A percentile compares a stretch with the other conserved stretches of the same genome.
Evolutionary conservation across 495 filamentous ascomycete species (phyloP).

Genomic region (Aeminium ludgeri): DNA sequence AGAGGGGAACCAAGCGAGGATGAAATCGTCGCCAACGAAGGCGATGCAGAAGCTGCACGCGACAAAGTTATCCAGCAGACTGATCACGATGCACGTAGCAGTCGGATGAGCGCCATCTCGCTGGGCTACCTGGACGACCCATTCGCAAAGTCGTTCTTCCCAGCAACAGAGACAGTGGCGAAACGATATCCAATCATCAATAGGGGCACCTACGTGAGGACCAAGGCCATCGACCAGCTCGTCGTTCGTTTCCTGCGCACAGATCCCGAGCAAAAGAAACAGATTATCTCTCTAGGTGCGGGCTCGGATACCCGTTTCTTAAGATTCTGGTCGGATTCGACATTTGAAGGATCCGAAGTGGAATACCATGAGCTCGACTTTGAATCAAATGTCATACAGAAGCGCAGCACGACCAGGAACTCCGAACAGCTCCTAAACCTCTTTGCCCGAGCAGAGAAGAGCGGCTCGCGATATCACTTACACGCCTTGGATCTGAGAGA

Average conservation of each 20-base stretch:
- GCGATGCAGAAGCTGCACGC: constrained; percentile 13
- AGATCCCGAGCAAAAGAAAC: constrained; percentile 31
- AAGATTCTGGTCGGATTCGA: constrained; percentile 35
- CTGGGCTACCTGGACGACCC: constrained; percentile 76
- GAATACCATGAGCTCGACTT: constrained; percentile 93
- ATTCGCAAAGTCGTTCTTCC: constrained; percentile 51
- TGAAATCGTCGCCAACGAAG: neutral
- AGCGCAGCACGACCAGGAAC: constrained; percentile 1
- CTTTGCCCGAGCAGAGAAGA: constrained; percentile 8
- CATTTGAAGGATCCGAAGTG: constrained; percentile 24
- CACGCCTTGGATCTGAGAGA: constrained; percentile 70
- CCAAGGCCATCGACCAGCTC: constrained; percentile 67
- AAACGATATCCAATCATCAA: constrained; percentile 80
- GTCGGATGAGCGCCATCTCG: constrained; percentile 70
- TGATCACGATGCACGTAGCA: constrained; percentile 79
- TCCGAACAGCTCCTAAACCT: neutral
- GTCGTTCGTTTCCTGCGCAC: constrained; percentile 49
- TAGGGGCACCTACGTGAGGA: constrained; percentile 88
- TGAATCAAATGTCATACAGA: constrained; percentile 36
- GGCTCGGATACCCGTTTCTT: constrained; percentile 84
- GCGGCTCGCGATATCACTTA: constrained; percentile 40
- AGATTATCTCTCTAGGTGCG: constrained; percentile 87
- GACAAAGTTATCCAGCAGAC: constrained; percentile 65
- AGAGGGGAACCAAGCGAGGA: neutral
- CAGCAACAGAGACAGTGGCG: constrained; percentile 15